phyloP scores from a whole-genome alignment of 2,329 filamentous ascomycete genomes.

The Alternaria triticina region DNA sequence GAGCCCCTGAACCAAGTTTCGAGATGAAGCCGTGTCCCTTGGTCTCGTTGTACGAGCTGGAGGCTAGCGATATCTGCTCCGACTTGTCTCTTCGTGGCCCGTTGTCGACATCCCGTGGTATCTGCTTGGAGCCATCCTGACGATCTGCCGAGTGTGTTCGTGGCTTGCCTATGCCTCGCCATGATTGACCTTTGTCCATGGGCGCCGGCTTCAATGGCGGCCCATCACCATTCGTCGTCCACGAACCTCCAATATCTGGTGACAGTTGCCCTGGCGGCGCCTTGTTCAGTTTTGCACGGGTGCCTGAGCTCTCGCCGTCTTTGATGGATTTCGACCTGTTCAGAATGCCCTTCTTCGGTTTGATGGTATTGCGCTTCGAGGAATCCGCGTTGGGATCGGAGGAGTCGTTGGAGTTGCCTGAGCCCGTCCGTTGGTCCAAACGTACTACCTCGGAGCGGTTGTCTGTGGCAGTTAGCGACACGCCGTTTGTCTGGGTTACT shows the following conservation, averaged over 20 bases:
- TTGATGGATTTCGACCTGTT: constrained; percentile 54
- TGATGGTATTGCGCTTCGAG: constrained; percentile 32
- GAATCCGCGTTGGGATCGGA: constrained; percentile 26
- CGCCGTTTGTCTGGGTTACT: not conserved
- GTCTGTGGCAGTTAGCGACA: constrained; percentile 27
- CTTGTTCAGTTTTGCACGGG: constrained; percentile 42
- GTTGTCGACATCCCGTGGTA: constrained; percentile 40
- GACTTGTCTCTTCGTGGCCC: constrained; percentile 35
- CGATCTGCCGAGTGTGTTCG: constrained; percentile 79
- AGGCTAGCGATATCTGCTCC: constrained; percentile 48
- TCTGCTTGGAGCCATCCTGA: constrained; percentile 43
- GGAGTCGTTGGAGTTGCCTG: constrained; percentile 38
- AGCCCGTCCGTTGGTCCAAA: constrained; percentile 36
- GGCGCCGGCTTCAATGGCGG: constrained; percentile 68
- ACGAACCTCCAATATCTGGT: constrained; percentile 36
- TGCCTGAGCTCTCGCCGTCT: constrained; percentile 46
- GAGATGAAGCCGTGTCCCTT: constrained; percentile 70
- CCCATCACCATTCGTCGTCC: constrained; percentile 45
- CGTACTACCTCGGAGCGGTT: constrained; percentile 39
- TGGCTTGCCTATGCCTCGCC: constrained; percentile 62
- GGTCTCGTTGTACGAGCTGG: constrained; percentile 64
- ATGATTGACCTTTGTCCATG: constrained; percentile 69
- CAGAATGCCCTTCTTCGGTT: constrained; percentile 48
- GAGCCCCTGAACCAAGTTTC: constrained; percentile 74
- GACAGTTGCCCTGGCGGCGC: constrained; percentile 39